Evolutionary conservation across 2,329 filamentous ascomycete genomes (phyloP).

Genomic region (Leptoxyphium fumago): DNA sequence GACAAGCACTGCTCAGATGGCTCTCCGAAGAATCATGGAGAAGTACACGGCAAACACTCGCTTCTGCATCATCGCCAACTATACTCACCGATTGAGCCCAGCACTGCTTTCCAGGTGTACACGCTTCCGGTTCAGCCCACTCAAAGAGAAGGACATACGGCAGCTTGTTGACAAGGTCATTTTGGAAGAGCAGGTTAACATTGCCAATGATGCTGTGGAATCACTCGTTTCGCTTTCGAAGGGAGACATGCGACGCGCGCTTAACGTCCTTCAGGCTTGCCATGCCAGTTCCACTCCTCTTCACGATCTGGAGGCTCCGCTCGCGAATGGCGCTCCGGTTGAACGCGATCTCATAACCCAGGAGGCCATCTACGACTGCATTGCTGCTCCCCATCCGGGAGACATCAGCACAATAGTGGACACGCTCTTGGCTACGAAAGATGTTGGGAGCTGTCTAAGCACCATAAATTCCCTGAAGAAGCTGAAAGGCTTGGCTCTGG

Average conservation of each 20-base stretch:
- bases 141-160: slow-evolving; percentile 79
- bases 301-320: slow-evolving; percentile 31
- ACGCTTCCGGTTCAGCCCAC: slow-evolving; percentile 81
- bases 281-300: slow-evolving; percentile 70
- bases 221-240: slow-evolving; percentile 77
- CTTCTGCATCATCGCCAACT: slow-evolving; percentile 98
- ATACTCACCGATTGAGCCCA: slow-evolving; percentile 92
- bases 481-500: slow-evolving; percentile 72
- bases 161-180: slow-evolving; percentile 79
- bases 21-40: slow-evolving; percentile 91
- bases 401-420: slow-evolving; percentile 75
- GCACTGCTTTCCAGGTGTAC: slow-evolving; percentile 88
- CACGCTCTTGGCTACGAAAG: slow-evolving; percentile 68
- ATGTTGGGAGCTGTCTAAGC: slow-evolving; percentile 77
- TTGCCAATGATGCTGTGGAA: slow-evolving; percentile 65
- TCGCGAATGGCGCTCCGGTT: slow-evolving; percentile 40
- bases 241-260: slow-evolving; percentile 85
- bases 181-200: slow-evolving; percentile 71
- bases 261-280: slow-evolving; percentile 94
- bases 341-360: slow-evolving; percentile 78
- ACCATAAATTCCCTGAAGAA: slow-evolving; percentile 82
- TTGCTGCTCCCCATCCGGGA: slow-evolving; percentile 81
- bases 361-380: slow-evolving; percentile 89
- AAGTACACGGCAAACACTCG: slow-evolving; percentile 96
- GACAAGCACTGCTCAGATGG: slow-evolving; percentile 99